Percentiles rank a stretch among this genome's conserved stretches.
phyloP scores from a whole-genome alignment of 495 filamentous ascomycete genomes.

The Penicillium verhagenii region DNA sequence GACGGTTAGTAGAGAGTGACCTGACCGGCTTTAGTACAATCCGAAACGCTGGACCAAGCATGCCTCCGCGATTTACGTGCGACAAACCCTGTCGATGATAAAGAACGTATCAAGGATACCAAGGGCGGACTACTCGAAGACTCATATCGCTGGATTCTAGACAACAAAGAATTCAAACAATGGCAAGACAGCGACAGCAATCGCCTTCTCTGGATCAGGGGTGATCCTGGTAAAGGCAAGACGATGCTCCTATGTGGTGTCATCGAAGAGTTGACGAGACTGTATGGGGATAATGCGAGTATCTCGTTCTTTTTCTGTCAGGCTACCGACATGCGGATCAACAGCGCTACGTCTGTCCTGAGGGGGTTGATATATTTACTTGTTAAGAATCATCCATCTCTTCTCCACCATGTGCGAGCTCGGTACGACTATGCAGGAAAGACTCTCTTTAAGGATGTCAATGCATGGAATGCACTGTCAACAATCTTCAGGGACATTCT shows the following conservation, averaged over 20 bases:
- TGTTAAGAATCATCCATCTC: not conserved
- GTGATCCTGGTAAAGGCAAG: constrained; percentile 4
- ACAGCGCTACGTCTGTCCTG: not conserved
- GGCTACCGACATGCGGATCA: not conserved
- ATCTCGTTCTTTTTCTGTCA: constrained; percentile 3
- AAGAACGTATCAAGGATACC: not conserved
- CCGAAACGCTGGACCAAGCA: not conserved
- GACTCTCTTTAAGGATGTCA: not conserved
- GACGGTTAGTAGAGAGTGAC: not conserved
- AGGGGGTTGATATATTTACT: not conserved
- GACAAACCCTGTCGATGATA: not conserved
- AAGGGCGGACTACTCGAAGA: not conserved
- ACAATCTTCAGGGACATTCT: constrained; percentile 1
- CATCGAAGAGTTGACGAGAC: not conserved
- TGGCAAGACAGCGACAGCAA: not conserved
- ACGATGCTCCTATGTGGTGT: constrained; percentile 1
- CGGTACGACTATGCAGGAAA: not conserved
- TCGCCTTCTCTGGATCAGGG: constrained; percentile 3
- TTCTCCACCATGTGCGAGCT: not conserved
- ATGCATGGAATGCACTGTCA: not conserved
- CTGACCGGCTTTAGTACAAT: not conserved
- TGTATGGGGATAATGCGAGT: not conserved
- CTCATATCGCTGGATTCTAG: not conserved
- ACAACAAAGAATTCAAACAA: constrained; percentile 2
- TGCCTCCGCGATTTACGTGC: not conserved